A percentile compares a stretch with the other conserved stretches of the same genome.
Conservation (phyloP, 768 basidiomycete genomes). For the Mrakia blollopis region DNA sequence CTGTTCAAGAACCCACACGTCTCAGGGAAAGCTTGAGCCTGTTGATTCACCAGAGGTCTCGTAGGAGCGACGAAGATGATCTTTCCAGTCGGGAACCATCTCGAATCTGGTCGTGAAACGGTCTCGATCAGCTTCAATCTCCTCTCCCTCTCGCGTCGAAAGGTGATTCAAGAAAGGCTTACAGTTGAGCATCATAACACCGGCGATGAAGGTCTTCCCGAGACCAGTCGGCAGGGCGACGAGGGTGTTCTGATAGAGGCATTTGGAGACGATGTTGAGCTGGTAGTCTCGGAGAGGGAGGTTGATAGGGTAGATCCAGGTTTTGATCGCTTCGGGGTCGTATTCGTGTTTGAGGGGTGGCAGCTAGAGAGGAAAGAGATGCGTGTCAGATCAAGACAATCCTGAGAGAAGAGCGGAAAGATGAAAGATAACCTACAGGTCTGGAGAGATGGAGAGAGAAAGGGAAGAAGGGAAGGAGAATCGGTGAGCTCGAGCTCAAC, state of each 20-base stretch:
- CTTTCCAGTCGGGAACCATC: constrained; percentile 46
- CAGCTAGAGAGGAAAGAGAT: constrained; percentile 26
- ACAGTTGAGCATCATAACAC: constrained; percentile 95
- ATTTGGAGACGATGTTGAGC: constrained; percentile 79
- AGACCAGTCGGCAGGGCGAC: constrained; percentile 92
- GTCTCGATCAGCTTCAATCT: not conserved
- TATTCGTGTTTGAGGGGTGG: constrained; percentile 66
- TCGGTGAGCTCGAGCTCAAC: not conserved
- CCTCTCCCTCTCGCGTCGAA: not conserved
- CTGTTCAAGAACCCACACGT: constrained; percentile 72
- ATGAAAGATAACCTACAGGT: constrained; percentile 43
- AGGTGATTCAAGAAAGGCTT: constrained; percentile 38
- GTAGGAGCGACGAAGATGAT: constrained; percentile 94
- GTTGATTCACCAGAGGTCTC: constrained; percentile 92
- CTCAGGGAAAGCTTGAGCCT: constrained; percentile 86
- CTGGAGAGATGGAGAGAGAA: not conserved
- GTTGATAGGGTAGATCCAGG: constrained; percentile 91
- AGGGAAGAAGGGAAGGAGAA: not conserved
- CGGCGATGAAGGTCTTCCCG: constrained; percentile 97
- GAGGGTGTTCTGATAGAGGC: constrained; percentile 85
- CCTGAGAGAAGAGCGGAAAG: not conserved
- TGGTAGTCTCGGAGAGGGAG: constrained; percentile 86
- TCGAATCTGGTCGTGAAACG: constrained; percentile 36
- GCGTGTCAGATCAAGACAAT: not conserved
- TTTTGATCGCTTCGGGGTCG: constrained; percentile 71